Evolutionary conservation across 73 alveolate species (phyloP), one percentile per base, ranked within the genome.

Genomic region (Symbiodinium pilosum): DNA sequence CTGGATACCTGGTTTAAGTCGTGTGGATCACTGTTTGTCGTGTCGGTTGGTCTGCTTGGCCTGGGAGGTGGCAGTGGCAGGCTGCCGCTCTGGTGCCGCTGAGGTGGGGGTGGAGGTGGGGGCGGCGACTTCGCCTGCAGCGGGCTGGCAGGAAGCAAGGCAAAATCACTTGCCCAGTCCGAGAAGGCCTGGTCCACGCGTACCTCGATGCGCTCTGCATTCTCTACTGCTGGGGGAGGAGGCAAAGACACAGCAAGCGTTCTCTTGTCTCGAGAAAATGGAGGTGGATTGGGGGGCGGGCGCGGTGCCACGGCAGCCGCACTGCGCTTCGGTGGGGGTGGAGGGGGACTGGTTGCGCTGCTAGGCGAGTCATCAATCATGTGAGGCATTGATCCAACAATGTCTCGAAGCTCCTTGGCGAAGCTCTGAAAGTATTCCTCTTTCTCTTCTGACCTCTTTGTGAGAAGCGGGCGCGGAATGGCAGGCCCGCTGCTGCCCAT

Each of bases 71-170:
- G 73, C 54, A 69, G 52, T 7, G 77, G 77, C 38, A 64, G 77
- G 2, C 36, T 16, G 36, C 7, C 16, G 77, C 32, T 64, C 75
- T 84, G 40, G 24, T 30, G 21, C 73, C 77, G 88, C 42, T 47
- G 87, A 32, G 88, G 77, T 41, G 97, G 97, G 26, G 97, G 93
- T 30, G 93, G 97, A 3, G 97, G 97, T 6, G 86, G 86, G 8
- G 87, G 54, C 41, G 71, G 24, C 40, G 36, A 44, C 47, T 43
- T 43, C 14, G 94, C 43, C 14, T 40, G 41, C 34, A 39, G 9
- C 52, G 56, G 41, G 24, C 75, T 85, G n/a, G 47, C 30, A 4
- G 94, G 85, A 30, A 43, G 59, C 85, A 36, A 11, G 24, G 97
- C 87, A 8, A 91, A 91, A 88, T 91, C 97, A 38, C 47, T 38